A percentile compares a stretch with the other conserved stretches of the same genome.
Evolutionary conservation across 495 filamentous ascomycete genomes (phyloP).

Genomic region (Rostrohypoxylon terebratum): DNA sequence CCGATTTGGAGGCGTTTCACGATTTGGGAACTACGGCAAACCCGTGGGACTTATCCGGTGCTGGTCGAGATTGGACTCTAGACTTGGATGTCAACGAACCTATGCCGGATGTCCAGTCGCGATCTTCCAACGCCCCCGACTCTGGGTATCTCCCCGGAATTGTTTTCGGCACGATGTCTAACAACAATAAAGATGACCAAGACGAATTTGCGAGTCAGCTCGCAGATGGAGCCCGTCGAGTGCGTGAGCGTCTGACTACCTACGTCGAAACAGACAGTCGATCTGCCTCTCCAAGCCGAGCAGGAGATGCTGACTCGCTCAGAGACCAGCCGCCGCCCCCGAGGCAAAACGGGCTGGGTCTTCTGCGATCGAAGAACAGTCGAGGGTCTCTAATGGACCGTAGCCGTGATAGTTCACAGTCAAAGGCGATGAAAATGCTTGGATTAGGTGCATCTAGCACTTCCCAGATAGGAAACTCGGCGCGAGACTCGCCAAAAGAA

Average conservation of each 20-base stretch:
- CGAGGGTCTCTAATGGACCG: conserved; percentile 68
- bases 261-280: conserved; percentile 72
- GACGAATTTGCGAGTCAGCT: conserved; percentile 86
- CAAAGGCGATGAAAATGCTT: conserved; percentile 79
- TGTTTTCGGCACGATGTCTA: conserved; percentile 68
- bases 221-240: conserved; percentile 77
- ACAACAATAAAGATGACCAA: conserved; percentile 65
- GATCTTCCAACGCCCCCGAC: conserved; percentile 51
- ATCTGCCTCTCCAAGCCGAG: conserved; percentile 66
- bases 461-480: conserved; percentile 64
- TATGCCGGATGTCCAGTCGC: conserved; percentile 41
- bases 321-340: conserved; percentile 58
- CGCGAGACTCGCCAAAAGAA: conserved; percentile 59
- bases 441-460: conserved; percentile 68
- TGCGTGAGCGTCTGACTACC: conserved; percentile 83
- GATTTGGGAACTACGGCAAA: conserved; percentile 56
- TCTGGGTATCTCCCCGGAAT: conserved; percentile 64
- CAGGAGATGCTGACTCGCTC: conserved; percentile 48
- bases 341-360: conserved; percentile 70
- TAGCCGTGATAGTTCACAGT: conserved; percentile 54
- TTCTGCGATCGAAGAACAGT: conserved; percentile 75
- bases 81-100: conserved; percentile 48
- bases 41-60: conserved; percentile 60
- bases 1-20: conserved; percentile 43
- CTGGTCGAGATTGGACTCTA: conserved; percentile 41